phyloP scores from a whole-genome alignment of 73 alveolate species.

The Tetrahymena malaccensis region DNA sequence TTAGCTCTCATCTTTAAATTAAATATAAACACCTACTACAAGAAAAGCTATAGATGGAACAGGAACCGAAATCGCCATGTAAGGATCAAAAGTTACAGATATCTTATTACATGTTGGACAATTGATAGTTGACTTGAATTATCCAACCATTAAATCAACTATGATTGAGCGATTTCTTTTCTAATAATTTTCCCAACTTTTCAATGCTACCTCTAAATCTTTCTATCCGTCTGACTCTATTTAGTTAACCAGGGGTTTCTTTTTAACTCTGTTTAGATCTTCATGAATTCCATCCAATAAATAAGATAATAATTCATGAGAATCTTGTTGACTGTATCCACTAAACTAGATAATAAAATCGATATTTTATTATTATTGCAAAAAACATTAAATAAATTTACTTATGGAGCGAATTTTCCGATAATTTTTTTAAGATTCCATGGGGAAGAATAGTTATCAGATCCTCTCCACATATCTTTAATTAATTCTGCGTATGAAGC shows the following conservation, averaged over 20 bases:
- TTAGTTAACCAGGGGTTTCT: slow-evolving; percentile 76
- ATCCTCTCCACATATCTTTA: slow-evolving; percentile 71
- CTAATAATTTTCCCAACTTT: slow-evolving; percentile 80
- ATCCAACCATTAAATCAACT: slow-evolving; percentile 91
- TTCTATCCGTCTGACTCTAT: slow-evolving; percentile 55
- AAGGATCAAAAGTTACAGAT: slow-evolving; percentile 93
- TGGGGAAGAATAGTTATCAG: slow-evolving; percentile 43
- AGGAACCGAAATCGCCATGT: slow-evolving; percentile 79
- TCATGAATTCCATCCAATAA: slow-evolving; percentile 93
- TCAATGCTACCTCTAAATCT: slow-evolving; percentile 76
- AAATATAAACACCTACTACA: neutral
- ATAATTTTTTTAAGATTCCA: slow-evolving; percentile 60
- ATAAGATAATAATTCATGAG: slow-evolving; percentile 74
- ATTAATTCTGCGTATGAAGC: slow-evolving; percentile 81
- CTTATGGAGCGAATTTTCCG: slow-evolving; percentile 67
- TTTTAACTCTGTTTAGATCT: slow-evolving; percentile 82
- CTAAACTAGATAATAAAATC: slow-evolving; percentile 30
- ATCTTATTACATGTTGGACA: slow-evolving; percentile 82
- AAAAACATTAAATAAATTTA: neutral
- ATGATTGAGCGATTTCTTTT: slow-evolving; percentile 86
- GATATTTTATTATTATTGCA: no score
- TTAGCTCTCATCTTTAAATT: neutral
- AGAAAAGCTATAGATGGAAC: slow-evolving; percentile 62
- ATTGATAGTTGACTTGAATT: slow-evolving; percentile 77
- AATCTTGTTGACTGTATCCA: slow-evolving; percentile 76